Base-by-base conservation (phyloP, 1,284 basidiomycete genomes). In the Pascua guehoae region DNA sequence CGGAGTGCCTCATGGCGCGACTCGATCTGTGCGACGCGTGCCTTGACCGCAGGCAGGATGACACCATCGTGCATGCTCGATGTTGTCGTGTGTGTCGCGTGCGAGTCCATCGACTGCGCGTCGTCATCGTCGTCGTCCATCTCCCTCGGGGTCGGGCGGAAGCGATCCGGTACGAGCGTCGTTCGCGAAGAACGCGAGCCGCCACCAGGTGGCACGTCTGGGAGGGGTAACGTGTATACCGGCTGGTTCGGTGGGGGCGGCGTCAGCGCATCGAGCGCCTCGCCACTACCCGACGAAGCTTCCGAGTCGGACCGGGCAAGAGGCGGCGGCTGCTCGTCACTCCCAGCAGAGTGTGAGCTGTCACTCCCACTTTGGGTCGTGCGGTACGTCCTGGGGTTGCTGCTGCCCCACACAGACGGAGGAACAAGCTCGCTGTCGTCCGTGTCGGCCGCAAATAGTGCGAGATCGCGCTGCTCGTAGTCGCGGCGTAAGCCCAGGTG, bases 21-120 rank as follows among this genome's bases (percentile, higher is more conserved):
- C 53, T 77, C 70, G 37, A 77, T 58, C 54, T 72, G 69, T 9
- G 62, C 66, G 16, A 76, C 70, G 54, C 72, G 73, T 24, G 55
- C 65, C 49, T 62, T 56, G 38, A 72, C 62, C 1, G 64, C 57
- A 17, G 72, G 72, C 4, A 73, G 56, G 39, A 62, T 50, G 38
- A 36, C 53, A 15, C 53, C 49, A 8, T 52, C 57, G 12, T 48
- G 47, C 15, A 52, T 51, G 9, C 68, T 65, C 12, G 65, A 64
- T 17, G 62, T 41, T 10, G n/a, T 47, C 7, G 63, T 60, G 18
- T 45, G 8, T 41, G 43, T 41, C 4, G 43, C 46, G 47, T 53
- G 49, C n/a, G 53, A 48, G 48, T 58, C 56, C 32, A 51, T 38
- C 42, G 51, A 53, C 39, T 51, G 38, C 32, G 40, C 40, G 7